Evolutionary conservation across 2,329 filamentous ascomycete species (phyloP).

Genomic region (Cytospora piceae): DNA sequence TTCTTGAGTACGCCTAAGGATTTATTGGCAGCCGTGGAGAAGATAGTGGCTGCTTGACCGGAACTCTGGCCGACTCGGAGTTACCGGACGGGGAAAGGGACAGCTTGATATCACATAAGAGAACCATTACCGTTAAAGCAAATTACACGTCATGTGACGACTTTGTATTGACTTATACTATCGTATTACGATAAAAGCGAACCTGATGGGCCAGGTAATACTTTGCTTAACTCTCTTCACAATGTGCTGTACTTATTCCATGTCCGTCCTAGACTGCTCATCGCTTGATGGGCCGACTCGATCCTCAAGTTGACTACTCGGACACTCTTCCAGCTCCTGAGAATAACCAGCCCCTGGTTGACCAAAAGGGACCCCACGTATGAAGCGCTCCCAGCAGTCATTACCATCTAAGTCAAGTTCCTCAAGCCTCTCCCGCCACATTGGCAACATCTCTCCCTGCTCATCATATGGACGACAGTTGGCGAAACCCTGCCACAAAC

Average conservation of each 20-base stretch:
- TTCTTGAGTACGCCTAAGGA: slow-evolving; percentile 28
- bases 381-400: slow-evolving; percentile 36
- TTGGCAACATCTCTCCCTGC: slow-evolving; percentile 32
- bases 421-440: slow-evolving; percentile 35
- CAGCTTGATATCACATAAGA: neutral
- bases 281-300: neutral
- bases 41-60: slow-evolving; percentile 14
- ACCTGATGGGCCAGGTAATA: too few relatives aligned
- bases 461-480: slow-evolving; percentile 37
- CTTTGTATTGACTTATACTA: neutral
- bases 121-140: too few relatives aligned
- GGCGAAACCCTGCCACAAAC: slow-evolving; percentile 38
- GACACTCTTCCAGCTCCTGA: neutral
- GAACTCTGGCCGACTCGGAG: neutral
- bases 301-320: too few relatives aligned
- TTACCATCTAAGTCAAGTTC: slow-evolving; percentile 35
- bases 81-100: neutral
- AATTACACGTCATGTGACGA: too few relatives aligned
- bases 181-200: neutral
- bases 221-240: neutral
- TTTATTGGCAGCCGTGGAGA: slow-evolving; percentile 26
- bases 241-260: neutral
- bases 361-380: neutral
- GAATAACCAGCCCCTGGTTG: neutral
- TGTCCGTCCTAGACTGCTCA: neutral